phyloP scores from a whole-genome alignment of 805 yeast genomes.

The Candida verbasci region DNA sequence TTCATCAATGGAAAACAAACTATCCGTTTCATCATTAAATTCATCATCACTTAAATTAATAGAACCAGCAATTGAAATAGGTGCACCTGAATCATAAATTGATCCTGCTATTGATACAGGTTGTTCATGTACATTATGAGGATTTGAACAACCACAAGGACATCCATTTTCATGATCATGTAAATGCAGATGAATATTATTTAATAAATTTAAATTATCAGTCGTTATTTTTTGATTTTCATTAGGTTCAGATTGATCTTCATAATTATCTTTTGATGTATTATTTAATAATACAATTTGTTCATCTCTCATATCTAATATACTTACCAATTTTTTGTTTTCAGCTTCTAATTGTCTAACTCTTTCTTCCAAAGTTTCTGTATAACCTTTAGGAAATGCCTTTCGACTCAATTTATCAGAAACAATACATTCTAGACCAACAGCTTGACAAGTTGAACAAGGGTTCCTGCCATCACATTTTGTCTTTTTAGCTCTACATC shows the following conservation, averaged over 20 bases:
- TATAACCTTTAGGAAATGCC: constrained; percentile 89
- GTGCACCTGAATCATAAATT: constrained; percentile 29
- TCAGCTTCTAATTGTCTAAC: constrained; percentile 84
- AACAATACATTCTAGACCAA: constrained; percentile 85
- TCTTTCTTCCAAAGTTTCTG: constrained; percentile 84
- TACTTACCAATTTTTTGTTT: constrained; percentile 61
- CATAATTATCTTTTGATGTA: constrained; percentile 3
- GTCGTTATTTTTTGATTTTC: constrained; percentile 10
- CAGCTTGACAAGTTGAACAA: constrained; percentile 78
- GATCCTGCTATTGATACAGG: constrained; percentile 68
- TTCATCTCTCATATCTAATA: constrained; percentile 62
- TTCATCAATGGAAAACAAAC: constrained; percentile 27
- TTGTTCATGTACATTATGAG: constrained; percentile 53
- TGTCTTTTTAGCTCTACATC: constrained; percentile 79
- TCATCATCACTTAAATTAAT: constrained; percentile 46
- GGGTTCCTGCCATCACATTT: constrained; percentile 75
- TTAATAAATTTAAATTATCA: constrained; percentile 12
- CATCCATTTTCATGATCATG: constrained; percentile 38
- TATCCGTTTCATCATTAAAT: constrained; percentile 26
- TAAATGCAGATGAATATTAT: constrained; percentile 14
- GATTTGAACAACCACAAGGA: constrained; percentile 54
- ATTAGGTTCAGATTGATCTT: neutral
- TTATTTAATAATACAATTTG: constrained; percentile 41
- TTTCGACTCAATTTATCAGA: constrained; percentile 80
- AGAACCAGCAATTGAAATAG: constrained; percentile 29